phyloP scores from a whole-genome alignment of 116 monocot genomes.

The Thalassia testudinum region DNA sequence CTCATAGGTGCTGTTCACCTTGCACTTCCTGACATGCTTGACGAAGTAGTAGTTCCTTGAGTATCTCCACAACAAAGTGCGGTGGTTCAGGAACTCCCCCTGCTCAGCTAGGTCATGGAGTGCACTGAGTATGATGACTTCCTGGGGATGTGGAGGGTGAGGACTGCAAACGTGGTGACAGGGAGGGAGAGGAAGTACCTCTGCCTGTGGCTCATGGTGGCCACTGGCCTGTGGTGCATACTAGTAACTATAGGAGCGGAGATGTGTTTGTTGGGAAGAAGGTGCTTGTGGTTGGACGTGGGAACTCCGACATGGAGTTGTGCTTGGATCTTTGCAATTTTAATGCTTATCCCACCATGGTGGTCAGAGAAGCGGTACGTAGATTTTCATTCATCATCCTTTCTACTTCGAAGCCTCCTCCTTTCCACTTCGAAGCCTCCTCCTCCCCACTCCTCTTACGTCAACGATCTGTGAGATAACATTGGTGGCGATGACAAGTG shows the following conservation, averaged over 20 bases:
- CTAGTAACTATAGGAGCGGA: constrained; percentile 48
- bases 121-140: constrained; percentile 33
- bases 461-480: too few relatives aligned
- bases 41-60: constrained; percentile 52
- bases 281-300: constrained; percentile 76
- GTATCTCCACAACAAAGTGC: constrained; percentile 48
- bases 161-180: constrained; percentile 1
- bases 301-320: constrained; percentile 90
- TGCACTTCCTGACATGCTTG: constrained; percentile 38
- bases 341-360: constrained; percentile 43
- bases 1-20: constrained; percentile 51
- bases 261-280: constrained; percentile 36
- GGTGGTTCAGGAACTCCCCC: constrained; percentile 35
- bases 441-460: too few relatives aligned
- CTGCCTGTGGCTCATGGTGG: constrained; percentile 40
- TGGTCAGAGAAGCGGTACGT: constrained; percentile 57
- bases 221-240: constrained; percentile 51
- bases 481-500: too few relatives aligned
- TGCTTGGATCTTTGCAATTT: constrained; percentile 77
- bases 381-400: too few relatives aligned
- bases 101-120: constrained; percentile 24
- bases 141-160: constrained; percentile 37
- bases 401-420: too few relatives aligned
- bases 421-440: too few relatives aligned
- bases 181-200: constrained; percentile 19